Evolutionary conservation across 1,139 yeast genomes (phyloP), one percentile per base, ranked within the genome.

Genomic region (Pneumocystis canis): DNA sequence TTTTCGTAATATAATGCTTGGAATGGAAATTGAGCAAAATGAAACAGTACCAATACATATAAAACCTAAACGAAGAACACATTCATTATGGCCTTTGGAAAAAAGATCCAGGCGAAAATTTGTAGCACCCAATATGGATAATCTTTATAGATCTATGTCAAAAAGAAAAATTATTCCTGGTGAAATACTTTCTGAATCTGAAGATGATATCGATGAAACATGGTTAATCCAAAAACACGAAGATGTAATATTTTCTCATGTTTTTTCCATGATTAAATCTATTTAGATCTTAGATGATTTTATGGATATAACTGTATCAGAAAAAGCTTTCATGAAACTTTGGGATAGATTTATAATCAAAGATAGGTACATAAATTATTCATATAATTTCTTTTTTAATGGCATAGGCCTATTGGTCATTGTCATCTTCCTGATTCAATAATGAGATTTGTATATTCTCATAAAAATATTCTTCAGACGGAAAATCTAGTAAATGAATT

Each of bases 321-420:
- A 65, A 60, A 65, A 65, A 62, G 47, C 16, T 33, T 65, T 64
- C 14, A 64, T 65, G 18, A 65, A 65, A 53, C 30, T 60, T 7
- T 65, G 67, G 67, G 66, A 65, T 47, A 53, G 62, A 40, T 66
- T 64, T 39, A 65, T 65, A 41, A 63, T 65, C 47, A 65, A 65
- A 18, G 67, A 65, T 31, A 60, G 58, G 37, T 33, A 25, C 33
- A 53, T 28, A 25, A 5, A n/a, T 28, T 37, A 20, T 9, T 25
- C n/a, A 9, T 35, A n/a, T 6, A 16, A 3, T 56, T 9, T 20
- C 20, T 54, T 60, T 30, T 11, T 11, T 32, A 18, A 18, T 14
- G 3, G 5, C 7, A 18, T 18, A 31, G 66, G n/a, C 67, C 67
- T 28, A 59, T 61, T 28, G 61, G 65, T 14, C 63, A 63, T 57